Conservation (phyloP, 345 rosid genomes). For the Brassica nigra region DNA sequence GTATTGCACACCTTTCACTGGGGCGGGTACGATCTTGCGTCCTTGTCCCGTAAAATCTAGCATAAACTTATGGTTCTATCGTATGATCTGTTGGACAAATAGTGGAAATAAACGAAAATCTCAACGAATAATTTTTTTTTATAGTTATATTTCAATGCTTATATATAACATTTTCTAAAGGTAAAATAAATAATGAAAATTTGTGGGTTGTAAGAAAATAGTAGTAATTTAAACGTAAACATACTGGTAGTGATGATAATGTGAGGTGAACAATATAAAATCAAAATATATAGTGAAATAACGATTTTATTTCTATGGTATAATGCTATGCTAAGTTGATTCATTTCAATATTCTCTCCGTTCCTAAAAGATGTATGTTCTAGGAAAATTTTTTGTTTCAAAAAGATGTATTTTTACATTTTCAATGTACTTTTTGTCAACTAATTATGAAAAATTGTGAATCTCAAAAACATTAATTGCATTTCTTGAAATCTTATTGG, state of each 20-base stretch:
- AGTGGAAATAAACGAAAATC: background rate
- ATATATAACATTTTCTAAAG: background rate
- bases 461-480: too few relatives aligned
- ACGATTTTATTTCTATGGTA: background rate
- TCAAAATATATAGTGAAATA: background rate
- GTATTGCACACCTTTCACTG: conserved; percentile 67
- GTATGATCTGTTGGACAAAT: conserved; percentile 22
- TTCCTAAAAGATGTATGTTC: too few relatives aligned
- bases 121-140: background rate
- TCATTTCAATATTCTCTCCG: background rate
- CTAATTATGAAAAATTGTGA: too few relatives aligned
- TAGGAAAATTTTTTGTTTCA: too few relatives aligned
- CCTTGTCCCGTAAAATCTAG: conserved; percentile 68
- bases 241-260: too few relatives aligned
- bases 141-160: background rate
- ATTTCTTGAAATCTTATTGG: too few relatives aligned
- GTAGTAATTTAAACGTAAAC: too few relatives aligned
- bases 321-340: background rate
- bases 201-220: background rate
- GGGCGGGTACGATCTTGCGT: conserved; percentile 47
- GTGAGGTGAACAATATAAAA: too few relatives aligned
- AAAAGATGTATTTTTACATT: too few relatives aligned
- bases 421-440: too few relatives aligned
- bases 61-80: conserved; percentile 75
- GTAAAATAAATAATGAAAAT: background rate